Percentiles rank a stretch among this genome's conserved stretches.
phyloP scores from a whole-genome alignment of 495 filamentous ascomycete species.

The Penicillium bialowiezense region DNA sequence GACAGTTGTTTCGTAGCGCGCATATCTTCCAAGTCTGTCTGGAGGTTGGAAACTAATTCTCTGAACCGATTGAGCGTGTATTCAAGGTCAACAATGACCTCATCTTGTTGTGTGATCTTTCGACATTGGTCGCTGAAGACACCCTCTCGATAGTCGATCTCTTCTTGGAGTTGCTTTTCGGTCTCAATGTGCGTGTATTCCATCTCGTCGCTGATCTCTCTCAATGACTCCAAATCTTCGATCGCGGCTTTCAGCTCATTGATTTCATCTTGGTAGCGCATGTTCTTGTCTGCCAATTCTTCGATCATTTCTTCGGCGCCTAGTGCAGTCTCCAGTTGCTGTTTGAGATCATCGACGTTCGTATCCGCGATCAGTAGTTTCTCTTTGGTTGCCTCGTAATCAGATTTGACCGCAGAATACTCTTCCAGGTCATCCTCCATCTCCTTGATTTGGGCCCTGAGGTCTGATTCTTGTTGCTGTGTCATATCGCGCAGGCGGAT shows the following conservation, averaged over 20 bases:
- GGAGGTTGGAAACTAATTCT: constrained; percentile 80
- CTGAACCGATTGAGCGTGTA: constrained; percentile 86
- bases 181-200: constrained; percentile 90
- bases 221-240: constrained; percentile 80
- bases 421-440: constrained; percentile 78
- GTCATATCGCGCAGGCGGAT: constrained; percentile 81
- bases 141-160: constrained; percentile 77
- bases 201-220: constrained; percentile 90
- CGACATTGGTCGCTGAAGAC: constrained; percentile 74
- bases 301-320: constrained; percentile 93
- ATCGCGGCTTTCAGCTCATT: constrained; percentile 76
- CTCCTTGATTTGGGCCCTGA: constrained; percentile 71
- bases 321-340: constrained; percentile 85
- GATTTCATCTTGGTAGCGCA: constrained; percentile 75
- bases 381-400: constrained; percentile 67
- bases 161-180: constrained; percentile 90
- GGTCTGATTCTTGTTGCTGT: constrained; percentile 77
- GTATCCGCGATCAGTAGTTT: constrained; percentile 69
- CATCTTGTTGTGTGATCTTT: constrained; percentile 61
- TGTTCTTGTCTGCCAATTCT: constrained; percentile 80
- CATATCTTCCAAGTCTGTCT: constrained; percentile 88
- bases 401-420: constrained; percentile 63
- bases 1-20: constrained; percentile 85
- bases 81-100: constrained; percentile 79
- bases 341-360: constrained; percentile 79